Evolutionary conservation across 2,329 filamentous ascomycete species (phyloP).

Genomic region (Cladophialophora carrionii): DNA sequence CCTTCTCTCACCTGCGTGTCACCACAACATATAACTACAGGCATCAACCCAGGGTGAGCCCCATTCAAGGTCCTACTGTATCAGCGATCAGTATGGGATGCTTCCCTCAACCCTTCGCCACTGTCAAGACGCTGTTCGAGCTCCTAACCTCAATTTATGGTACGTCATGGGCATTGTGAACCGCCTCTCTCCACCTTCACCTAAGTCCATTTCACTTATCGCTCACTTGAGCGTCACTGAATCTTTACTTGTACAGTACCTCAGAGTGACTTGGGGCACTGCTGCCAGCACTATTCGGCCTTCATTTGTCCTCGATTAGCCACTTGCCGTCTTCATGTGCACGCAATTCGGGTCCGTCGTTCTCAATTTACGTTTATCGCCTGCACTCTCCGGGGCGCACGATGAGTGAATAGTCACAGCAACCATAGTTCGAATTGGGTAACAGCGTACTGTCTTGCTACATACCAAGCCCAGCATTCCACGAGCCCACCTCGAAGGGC

Average conservation of each 20-base stretch:
- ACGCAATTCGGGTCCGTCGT: no score
- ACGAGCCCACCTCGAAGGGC: not conserved
- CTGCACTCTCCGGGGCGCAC: no score
- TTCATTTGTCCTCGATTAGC: no score
- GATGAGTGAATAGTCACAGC: no score
- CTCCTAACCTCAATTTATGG: not conserved
- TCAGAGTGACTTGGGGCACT: not conserved
- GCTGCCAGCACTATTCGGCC: not conserved
- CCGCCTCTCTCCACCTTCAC: not conserved
- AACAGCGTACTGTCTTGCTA: not conserved
- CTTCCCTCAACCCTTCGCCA: not conserved
- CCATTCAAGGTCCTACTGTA: not conserved
- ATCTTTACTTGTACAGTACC: not conserved
- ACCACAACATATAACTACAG: not conserved
- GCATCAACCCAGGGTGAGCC: not conserved
- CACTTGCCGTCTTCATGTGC: no score
- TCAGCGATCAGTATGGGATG: not conserved
- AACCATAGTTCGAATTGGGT: not conserved
- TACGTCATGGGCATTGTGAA: not conserved
- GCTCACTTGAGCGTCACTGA: not conserved
- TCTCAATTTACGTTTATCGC: no score
- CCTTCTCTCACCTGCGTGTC: not conserved
- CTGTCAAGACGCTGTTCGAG: not conserved
- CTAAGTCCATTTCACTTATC: not conserved
- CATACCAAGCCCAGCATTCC: not conserved